phyloP scores from a whole-genome alignment of 108 stramenopile species.

The Skeletonema marinoi region DNA sequence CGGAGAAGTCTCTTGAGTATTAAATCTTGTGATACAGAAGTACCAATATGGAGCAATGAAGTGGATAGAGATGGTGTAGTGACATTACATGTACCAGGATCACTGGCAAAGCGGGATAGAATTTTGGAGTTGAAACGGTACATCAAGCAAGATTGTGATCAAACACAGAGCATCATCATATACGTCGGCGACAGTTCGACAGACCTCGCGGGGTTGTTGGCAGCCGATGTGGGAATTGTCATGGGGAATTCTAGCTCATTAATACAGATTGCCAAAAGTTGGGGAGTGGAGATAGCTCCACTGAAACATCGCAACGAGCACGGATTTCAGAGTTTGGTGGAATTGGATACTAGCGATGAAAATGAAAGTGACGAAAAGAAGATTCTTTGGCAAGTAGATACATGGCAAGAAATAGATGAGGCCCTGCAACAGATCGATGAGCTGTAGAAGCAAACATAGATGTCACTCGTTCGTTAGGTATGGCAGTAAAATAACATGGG shows the following conservation, averaged over 20 bases:
- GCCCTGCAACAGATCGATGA: conserved; percentile 32
- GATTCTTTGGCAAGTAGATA: conserved; percentile 28
- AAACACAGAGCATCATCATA: conserved; percentile 30
- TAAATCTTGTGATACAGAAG: conserved; percentile 27
- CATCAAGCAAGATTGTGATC: conserved; percentile 7
- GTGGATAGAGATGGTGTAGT: conserved; percentile 53
- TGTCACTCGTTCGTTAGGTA: background rate
- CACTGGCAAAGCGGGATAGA: conserved; percentile 50
- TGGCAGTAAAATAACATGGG: too few relatives aligned
- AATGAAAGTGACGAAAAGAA: background rate
- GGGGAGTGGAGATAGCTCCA: conserved; percentile 35
- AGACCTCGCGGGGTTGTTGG: conserved; percentile 51
- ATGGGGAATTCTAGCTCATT: conserved; percentile 50
- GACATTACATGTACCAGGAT: conserved; percentile 53
- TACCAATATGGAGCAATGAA: conserved; percentile 64
- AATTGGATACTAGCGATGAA: background rate
- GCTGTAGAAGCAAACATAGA: conserved; percentile 5
- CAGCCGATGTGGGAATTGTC: conserved; percentile 60
- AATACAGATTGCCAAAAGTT: conserved; percentile 34
- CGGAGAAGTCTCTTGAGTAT: conserved; percentile 7
- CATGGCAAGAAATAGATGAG: conserved; percentile 42
- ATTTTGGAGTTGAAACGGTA: conserved; percentile 38
- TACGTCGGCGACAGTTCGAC: conserved; percentile 68
- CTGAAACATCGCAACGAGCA: conserved; percentile 24
- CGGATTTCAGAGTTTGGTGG: conserved; percentile 13